Conservation (phyloP, 805 yeast species). For the Ogataea pilisensis region DNA sequence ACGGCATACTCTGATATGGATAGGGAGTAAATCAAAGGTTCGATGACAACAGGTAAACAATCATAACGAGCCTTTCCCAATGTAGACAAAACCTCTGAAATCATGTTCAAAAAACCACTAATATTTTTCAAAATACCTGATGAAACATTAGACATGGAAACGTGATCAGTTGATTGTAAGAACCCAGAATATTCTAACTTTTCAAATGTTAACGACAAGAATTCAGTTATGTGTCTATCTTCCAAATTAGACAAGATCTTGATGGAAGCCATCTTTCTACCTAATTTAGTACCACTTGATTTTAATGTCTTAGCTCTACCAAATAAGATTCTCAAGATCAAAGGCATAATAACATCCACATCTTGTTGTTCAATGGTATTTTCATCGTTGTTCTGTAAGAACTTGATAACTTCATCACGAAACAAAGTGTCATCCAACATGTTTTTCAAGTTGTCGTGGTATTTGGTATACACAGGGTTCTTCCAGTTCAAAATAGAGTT, state of each 20-base stretch:
- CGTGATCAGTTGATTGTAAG: slow-evolving; percentile 15
- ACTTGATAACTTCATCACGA: slow-evolving; percentile 74
- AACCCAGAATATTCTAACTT: slow-evolving; percentile 42
- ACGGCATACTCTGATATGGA: slow-evolving; percentile 47
- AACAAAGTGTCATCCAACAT: slow-evolving; percentile 78
- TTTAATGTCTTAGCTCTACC: slow-evolving; percentile 78
- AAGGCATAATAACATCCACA: slow-evolving; percentile 56
- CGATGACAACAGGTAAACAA: slow-evolving; percentile 46
- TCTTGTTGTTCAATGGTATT: slow-evolving; percentile 59
- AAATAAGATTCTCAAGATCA: slow-evolving; percentile 71
- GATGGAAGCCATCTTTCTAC: slow-evolving; percentile 68
- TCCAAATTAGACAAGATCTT: slow-evolving; percentile 56
- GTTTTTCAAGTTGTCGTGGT: slow-evolving; percentile 67
- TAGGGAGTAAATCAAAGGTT: slow-evolving; percentile 55
- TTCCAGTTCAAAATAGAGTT: slow-evolving; percentile 65
- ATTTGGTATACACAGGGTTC: slow-evolving; percentile 54
- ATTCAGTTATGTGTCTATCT: slow-evolving; percentile 48
- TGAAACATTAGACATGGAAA: slow-evolving; percentile 25
- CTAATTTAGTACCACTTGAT: slow-evolving; percentile 65
- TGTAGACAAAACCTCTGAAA: slow-evolving; percentile 49
- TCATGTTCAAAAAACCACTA: slow-evolving; percentile 62
- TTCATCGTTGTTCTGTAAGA: slow-evolving; percentile 51
- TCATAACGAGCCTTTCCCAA: slow-evolving; percentile 55
- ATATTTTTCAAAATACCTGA: slow-evolving; percentile 42
- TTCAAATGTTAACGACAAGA: slow-evolving; percentile 58